Percentiles rank a stretch among this genome's conserved stretches.
These are phyloP conservation scores for Fusarium mundagurra DNA, from an alignment of 2,329 filamentous ascomycete genomes.

Conservation along the genomic window DNA sequence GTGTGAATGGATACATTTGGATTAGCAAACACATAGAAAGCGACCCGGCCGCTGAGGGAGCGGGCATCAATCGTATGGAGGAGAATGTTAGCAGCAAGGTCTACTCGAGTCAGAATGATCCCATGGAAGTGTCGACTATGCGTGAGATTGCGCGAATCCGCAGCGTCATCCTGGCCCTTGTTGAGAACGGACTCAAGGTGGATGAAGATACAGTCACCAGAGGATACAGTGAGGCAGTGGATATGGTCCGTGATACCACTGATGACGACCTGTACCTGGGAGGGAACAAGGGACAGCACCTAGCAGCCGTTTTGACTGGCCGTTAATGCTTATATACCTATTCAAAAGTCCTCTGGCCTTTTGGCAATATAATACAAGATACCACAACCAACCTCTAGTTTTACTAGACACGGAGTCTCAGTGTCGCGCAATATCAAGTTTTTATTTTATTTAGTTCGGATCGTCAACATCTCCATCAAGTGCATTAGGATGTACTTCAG, in stretches of 20 bases:
- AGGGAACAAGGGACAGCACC: conserved; percentile 63
- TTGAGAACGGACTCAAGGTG: conserved; percentile 83
- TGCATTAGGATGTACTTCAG: not conserved
- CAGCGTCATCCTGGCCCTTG: conserved; percentile 82
- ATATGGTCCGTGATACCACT: conserved; percentile 72
- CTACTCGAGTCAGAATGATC: conserved; percentile 95
- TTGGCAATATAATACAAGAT: conserved; percentile 23
- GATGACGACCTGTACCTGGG: conserved; percentile 70
- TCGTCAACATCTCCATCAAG: not conserved
- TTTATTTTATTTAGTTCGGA: not conserved
- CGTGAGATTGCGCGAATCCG: conserved; percentile 87
- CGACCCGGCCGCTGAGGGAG: conserved; percentile 58
- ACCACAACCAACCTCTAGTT: conserved; percentile 22
- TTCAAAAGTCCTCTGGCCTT: not conserved
- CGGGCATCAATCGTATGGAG: conserved; percentile 83
- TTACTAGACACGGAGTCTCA: not conserved
- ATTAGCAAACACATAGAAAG: conserved; percentile 84
- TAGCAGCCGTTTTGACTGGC: conserved; percentile 54
- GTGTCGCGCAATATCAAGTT: not conserved
- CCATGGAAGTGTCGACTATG: conserved; percentile 79
- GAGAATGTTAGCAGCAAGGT: conserved; percentile 86
- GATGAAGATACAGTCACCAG: conserved; percentile 89
- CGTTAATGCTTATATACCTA: conserved; percentile 18
- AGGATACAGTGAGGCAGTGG: conserved; percentile 84
- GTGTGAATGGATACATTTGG: conserved; percentile 98